phyloP scores from a whole-genome alignment of 2,329 filamentous ascomycete genomes.

The Tolypocladium guangdongense region DNA sequence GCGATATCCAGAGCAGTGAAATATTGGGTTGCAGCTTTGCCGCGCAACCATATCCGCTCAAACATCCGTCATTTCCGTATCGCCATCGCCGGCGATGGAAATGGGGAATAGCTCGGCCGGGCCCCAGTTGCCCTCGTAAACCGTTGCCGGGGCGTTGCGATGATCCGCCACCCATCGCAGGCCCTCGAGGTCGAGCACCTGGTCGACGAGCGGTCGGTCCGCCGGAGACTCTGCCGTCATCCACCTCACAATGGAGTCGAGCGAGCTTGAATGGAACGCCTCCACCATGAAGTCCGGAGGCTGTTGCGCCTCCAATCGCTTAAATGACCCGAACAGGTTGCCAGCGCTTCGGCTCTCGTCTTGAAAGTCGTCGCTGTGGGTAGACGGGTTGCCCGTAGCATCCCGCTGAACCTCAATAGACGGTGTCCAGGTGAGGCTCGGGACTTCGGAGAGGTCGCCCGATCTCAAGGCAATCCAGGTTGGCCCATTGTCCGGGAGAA shows the following conservation, averaged over 20 bases:
- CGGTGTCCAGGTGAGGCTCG: slow-evolving; percentile 73
- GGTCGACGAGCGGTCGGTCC: slow-evolving; percentile 61
- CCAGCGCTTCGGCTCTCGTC: slow-evolving; percentile 21
- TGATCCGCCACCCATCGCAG: slow-evolving; percentile 70
- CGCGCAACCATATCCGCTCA: slow-evolving; percentile 19
- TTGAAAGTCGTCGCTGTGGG: slow-evolving; percentile 23
- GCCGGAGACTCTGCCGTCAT: slow-evolving; percentile 74
- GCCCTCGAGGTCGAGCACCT: slow-evolving; percentile 63
- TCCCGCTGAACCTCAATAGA: slow-evolving; percentile 63
- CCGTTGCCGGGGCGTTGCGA: slow-evolving; percentile 77
- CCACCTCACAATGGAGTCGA: slow-evolving; percentile 75
- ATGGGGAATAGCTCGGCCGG: slow-evolving; percentile 46
- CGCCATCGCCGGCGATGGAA: slow-evolving; percentile 26
- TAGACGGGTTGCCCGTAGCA: slow-evolving; percentile 42
- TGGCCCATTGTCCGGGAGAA: slow-evolving; percentile 83
- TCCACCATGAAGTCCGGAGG: slow-evolving; percentile 89
- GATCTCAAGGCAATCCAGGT: slow-evolving; percentile 85
- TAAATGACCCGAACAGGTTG: slow-evolving; percentile 32
- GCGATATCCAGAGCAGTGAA: slow-evolving; percentile 3
- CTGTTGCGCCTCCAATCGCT: slow-evolving; percentile 40
- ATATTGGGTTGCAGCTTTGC: neutral
- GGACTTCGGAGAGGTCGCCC: slow-evolving; percentile 81
- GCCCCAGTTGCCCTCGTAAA: slow-evolving; percentile 94
- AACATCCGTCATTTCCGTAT: slow-evolving; percentile 51
- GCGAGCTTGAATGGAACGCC: slow-evolving; percentile 55